phyloP scores from a whole-genome alignment of 2,329 filamentous ascomycete species.

The Trichoderma atrobrunneum region DNA sequence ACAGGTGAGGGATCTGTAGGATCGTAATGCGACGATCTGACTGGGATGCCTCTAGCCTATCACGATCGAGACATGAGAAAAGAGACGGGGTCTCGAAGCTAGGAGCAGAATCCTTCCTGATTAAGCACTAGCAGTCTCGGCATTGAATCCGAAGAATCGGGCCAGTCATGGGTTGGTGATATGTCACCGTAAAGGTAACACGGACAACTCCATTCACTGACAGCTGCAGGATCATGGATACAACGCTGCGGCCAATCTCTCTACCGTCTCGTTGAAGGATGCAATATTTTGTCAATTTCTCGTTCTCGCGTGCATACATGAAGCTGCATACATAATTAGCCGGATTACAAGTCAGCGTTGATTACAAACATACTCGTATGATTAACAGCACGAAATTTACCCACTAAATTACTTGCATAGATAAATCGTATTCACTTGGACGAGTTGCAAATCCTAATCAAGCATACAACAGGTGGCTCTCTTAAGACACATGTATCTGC shows the following conservation, averaged over 20 bases:
- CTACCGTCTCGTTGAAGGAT: not conserved
- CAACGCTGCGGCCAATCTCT: not conserved
- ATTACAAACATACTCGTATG: not conserved
- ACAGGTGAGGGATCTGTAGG: not conserved
- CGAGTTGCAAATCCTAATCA: not conserved
- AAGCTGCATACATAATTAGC: not conserved
- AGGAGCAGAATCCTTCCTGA: not conserved
- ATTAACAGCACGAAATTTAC: not conserved
- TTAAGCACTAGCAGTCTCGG: not conserved
- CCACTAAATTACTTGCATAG: not conserved
- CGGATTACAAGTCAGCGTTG: not conserved
- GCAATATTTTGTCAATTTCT: not conserved
- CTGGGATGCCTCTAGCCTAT: not conserved
- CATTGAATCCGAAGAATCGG: not conserved
- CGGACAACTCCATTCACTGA: not conserved
- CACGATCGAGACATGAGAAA: not conserved
- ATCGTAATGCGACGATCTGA: not conserved
- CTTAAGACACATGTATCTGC: not conserved
- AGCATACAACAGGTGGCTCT: not conserved
- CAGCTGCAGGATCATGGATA: not conserved
- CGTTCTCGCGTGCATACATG: not conserved
- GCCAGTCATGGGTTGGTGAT: not conserved
- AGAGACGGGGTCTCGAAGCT: not conserved
- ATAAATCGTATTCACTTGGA: not conserved
- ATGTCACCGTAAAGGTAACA: not conserved